Conservation (phyloP, 2,329 filamentous ascomycete genomes). For the Clonostachys rosea region DNA sequence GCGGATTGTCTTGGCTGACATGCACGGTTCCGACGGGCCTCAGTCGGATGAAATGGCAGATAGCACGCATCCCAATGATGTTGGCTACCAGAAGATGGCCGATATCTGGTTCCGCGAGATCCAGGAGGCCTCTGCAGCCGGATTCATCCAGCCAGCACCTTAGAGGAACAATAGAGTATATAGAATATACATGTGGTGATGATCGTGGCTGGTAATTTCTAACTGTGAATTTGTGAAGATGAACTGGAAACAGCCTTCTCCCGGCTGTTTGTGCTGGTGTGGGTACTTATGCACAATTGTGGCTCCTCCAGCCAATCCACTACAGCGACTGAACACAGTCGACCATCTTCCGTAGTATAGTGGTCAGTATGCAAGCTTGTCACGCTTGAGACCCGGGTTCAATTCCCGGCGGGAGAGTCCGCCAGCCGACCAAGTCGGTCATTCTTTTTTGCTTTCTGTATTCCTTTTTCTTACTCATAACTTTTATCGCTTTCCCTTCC, state of each 20-base stretch:
- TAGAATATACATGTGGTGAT: no score
- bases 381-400: conserved; percentile 13
- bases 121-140: conserved; percentile 12
- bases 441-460: background rate
- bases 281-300: no score
- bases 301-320: background rate
- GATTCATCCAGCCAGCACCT: conserved; percentile 9
- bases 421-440: background rate
- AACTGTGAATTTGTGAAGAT: no score
- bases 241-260: no score
- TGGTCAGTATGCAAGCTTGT: conserved; percentile 13
- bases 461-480: no score
- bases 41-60: conserved; percentile 19
- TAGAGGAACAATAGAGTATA: conserved; percentile 3
- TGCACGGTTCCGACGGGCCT: conserved; percentile 21
- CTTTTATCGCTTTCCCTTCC: no score
- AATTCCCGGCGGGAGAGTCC: conserved; percentile 12
- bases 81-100: conserved; percentile 28
- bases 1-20: conserved; percentile 27
- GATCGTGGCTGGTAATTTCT: no score
- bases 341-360: conserved; percentile 12
- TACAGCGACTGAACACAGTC: conserved; percentile 4
- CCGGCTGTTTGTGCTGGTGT: no score
- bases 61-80: conserved; percentile 23
- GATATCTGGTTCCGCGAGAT: conserved; percentile 20